Evolutionary conservation across 2,329 filamentous ascomycete species (phyloP).

Genomic region (Cercospora beticola): DNA sequence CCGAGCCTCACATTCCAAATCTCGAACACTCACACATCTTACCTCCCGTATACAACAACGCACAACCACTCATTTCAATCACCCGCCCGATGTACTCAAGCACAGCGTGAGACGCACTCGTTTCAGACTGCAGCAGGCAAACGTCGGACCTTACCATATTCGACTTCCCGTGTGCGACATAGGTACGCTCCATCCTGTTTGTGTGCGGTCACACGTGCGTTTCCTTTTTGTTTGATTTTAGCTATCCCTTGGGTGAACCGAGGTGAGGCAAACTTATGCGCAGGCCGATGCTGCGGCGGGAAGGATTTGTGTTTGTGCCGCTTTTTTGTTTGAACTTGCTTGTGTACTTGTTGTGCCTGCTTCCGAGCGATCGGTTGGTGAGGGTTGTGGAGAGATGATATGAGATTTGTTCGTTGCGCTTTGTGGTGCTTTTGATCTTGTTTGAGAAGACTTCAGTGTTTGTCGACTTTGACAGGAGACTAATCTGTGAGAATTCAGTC

Average conservation of each 20-base stretch:
- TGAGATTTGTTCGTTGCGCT: background rate
- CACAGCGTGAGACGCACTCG: constrained; percentile 10
- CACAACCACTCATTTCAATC: background rate
- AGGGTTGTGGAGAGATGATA: background rate
- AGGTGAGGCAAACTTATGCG: background rate
- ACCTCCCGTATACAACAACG: background rate
- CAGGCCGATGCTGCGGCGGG: background rate
- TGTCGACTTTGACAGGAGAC: background rate
- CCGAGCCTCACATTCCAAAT: background rate
- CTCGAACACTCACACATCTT: background rate
- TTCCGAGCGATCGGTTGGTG: background rate
- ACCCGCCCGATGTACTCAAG: background rate
- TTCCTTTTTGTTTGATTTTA: background rate
- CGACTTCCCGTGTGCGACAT: constrained; percentile 26
- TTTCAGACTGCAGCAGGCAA: constrained; percentile 22
- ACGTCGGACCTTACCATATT: background rate
- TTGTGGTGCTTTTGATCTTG: background rate
- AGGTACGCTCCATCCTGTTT: constrained; percentile 20
- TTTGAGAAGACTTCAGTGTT: background rate
- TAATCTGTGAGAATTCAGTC: background rate
- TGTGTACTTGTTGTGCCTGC: background rate
- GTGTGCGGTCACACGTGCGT: background rate
- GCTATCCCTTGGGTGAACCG: background rate
- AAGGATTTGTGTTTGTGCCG: background rate
- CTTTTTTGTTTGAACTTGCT: background rate